Conservation (phyloP, 1,284 basidiomycete genomes). For the Ceratobasidium sp. region DNA sequence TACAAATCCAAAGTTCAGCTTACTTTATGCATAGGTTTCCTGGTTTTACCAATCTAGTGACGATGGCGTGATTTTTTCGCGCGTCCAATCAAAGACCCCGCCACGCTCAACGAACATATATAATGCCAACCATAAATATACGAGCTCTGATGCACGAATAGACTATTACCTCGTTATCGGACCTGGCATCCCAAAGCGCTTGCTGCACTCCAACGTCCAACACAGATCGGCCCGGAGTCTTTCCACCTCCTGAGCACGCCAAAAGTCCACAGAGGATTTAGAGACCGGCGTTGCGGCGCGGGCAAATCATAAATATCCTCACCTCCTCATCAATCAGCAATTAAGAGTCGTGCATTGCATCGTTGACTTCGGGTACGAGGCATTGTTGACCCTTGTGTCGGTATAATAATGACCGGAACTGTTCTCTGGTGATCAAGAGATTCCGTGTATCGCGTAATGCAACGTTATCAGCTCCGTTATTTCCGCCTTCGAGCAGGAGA, state of each 20-base stretch:
- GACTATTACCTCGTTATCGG: slow-evolving; percentile 47
- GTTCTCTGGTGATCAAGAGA: slow-evolving; percentile 50
- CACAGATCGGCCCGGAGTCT: slow-evolving; percentile 50
- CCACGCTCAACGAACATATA: no score
- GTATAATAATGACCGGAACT: slow-evolving; percentile 52
- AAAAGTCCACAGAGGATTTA: slow-evolving; percentile 46
- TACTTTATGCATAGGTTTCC: no score
- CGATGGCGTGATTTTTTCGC: no score
- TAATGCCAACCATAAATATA: no score
- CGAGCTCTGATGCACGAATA: no score
- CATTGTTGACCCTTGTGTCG: slow-evolving; percentile 47
- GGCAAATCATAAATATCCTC: slow-evolving; percentile 44
- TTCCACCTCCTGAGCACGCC: slow-evolving; percentile 48
- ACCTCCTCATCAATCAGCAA: slow-evolving; percentile 52
- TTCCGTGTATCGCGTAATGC: slow-evolving; percentile 51
- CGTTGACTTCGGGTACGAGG: slow-evolving; percentile 54
- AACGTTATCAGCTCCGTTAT: slow-evolving; percentile 46
- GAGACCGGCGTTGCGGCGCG: no score
- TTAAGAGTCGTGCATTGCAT: slow-evolving; percentile 53
- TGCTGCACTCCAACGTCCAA: slow-evolving; percentile 51
- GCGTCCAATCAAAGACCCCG: no score
- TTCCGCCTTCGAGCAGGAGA: slow-evolving; percentile 52
- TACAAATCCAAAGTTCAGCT: no score
- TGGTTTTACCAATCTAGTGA: no score
- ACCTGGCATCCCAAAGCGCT: slow-evolving; percentile 52